Percentiles rank a stretch among this genome's conserved stretches.
These are phyloP conservation scores for Boletus reticuloceps DNA, from an alignment of 768 basidiomycete species.

Conservation along the genomic window DNA sequence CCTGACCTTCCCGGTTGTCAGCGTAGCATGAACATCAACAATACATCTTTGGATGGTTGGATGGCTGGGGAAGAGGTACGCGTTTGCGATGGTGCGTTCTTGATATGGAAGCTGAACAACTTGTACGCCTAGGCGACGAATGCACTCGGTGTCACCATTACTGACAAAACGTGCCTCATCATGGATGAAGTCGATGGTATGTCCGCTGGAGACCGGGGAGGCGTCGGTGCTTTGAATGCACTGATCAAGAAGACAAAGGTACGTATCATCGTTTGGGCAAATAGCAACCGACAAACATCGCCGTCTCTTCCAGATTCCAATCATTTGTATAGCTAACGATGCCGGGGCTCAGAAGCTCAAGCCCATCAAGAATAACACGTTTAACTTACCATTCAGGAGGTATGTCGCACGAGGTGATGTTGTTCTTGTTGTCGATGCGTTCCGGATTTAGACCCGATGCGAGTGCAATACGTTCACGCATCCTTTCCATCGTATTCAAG, in stretches of 20 bases:
- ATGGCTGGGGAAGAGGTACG: constrained; percentile 58
- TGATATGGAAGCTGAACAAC: background rate
- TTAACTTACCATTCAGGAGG: constrained; percentile 75
- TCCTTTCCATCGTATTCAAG: constrained; percentile 89
- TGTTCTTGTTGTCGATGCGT: background rate
- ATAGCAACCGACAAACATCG: background rate
- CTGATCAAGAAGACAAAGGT: constrained; percentile 94
- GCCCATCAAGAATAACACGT: constrained; percentile 73
- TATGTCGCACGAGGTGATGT: constrained; percentile 31
- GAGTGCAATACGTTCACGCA: constrained; percentile 73
- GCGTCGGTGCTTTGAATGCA: constrained; percentile 89
- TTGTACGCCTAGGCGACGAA: constrained; percentile 50
- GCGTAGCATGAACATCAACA: constrained; percentile 89
- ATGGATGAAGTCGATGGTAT: constrained; percentile 99
- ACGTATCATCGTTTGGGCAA: background rate
- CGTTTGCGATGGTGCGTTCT: constrained; percentile 20
- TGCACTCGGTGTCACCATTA: constrained; percentile 69
- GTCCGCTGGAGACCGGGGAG: constrained; percentile 96
- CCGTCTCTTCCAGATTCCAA: constrained; percentile 66
- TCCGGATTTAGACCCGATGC: constrained; percentile 64
- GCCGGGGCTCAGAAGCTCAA: constrained; percentile 84
- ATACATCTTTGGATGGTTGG: constrained; percentile 86
- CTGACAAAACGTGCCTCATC: constrained; percentile 81
- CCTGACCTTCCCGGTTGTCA: constrained; percentile 26
- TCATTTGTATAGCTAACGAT: constrained; percentile 98